Evolutionary conservation across 495 filamentous ascomycete genomes (phyloP).

Genomic region (Penicillium cinerascens): DNA sequence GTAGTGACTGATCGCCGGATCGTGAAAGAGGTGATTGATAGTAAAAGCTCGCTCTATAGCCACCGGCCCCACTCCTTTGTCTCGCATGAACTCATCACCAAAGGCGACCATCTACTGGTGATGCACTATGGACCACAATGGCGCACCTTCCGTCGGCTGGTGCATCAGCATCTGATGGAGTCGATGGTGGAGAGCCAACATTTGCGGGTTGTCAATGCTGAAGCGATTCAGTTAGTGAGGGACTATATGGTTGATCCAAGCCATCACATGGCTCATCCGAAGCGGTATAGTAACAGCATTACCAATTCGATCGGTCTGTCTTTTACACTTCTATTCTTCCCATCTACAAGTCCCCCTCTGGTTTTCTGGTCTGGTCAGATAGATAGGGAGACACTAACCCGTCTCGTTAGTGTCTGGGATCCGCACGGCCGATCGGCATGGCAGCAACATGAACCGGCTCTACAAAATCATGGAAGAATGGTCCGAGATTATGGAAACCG

Average conservation of each 20-base stretch:
- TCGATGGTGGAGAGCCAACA: conserved; percentile 36
- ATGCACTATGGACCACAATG: conserved; percentile 44
- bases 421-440: too few species aligned
- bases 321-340: too few species aligned
- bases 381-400: too few species aligned
- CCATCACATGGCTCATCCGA: conserved; percentile 42
- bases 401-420: too few species aligned
- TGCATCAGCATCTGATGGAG: conserved; percentile 45
- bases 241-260: conserved; percentile 39
- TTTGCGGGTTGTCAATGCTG: conserved; percentile 39
- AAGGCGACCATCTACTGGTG: conserved; percentile 44
- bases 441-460: conserved; percentile 40
- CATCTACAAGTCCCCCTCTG: too few species aligned
- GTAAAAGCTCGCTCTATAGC: conserved; percentile 40
- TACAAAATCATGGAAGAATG: conserved; percentile 48
- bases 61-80: conserved; percentile 46
- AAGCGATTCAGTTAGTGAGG: conserved; percentile 42
- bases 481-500: conserved; percentile 45
- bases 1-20: conserved; percentile 37
- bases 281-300: conserved; percentile 45
- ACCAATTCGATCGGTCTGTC: too few species aligned
- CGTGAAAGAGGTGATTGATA: conserved; percentile 44
- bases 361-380: too few species aligned
- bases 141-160: conserved; percentile 37
- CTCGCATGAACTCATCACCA: conserved; percentile 37